These are phyloP conservation scores for Oryza meyeriana DNA, from an alignment of 176 grass and related monocot genomes.

Conservation along the genomic window DNA sequence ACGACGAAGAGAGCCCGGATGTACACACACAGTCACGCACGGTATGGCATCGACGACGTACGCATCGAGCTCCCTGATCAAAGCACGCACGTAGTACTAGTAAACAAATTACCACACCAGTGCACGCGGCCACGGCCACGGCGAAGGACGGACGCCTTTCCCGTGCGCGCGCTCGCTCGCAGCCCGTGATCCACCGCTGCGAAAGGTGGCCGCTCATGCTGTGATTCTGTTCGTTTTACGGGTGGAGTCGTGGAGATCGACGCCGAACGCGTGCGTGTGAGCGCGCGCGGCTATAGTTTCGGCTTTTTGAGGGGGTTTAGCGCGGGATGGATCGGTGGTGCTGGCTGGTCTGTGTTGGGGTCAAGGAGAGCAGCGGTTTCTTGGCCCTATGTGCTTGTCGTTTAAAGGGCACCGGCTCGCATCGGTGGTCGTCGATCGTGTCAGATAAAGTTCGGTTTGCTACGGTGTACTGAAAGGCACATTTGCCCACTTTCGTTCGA, in stretches of 20 bases:
- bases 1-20: neutral
- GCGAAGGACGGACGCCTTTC: no score
- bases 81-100: neutral
- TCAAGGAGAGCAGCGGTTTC: neutral
- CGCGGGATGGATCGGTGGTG: no score
- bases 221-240: no score
- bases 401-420: neutral
- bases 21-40: neutral
- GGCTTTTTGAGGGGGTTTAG: neutral
- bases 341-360: no score
- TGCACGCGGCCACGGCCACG: no score
- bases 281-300: neutral
- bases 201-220: no score
- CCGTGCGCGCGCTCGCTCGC: no score
- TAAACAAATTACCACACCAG: no score
- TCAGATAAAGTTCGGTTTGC: neutral
- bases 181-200: no score
- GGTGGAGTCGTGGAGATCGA: no score
- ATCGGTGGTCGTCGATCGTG: neutral
- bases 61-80: conserved; percentile 26
- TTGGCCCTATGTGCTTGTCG: neutral
- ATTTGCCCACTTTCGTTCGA: neutral
- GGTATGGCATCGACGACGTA: neutral
- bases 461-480: neutral
- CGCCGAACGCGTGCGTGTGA: no score